Evolutionary conservation across 106 monocot species (phyloP), one percentile per base, ranked within the genome.

Genomic region (Dendrobium huoshanense): DNA sequence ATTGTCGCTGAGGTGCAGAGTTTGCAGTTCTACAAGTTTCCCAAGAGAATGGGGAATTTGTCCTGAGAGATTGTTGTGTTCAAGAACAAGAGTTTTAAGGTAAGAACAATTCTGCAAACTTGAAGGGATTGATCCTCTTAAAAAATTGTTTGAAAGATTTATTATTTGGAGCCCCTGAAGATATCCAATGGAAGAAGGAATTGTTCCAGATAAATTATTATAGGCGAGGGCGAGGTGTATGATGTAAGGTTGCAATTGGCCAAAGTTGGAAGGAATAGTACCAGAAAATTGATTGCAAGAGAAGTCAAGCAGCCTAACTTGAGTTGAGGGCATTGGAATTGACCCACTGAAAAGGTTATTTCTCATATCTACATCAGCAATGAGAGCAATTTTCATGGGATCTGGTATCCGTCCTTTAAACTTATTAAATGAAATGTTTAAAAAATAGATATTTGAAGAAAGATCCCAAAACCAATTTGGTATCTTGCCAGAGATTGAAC

Each of bases 221-320:
- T 78, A 44, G 24, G 88, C 85, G 49, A 85, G 27, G 25, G 85
- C 83, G 24, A 88, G 78, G 31, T 88, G 79, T 4, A 83, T 81
- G 22, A 89, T 65, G 64, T 65, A 27, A 65, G 64, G 64, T 25
- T 65, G 64, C 64, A 65, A 25, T 25, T 65, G 24, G 24, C 64
- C 64, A 27, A 65, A 65, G 64, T 65, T 65, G 64, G 25, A 65
- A 65, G 64, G 64, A 65, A 65, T 65, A 8, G 64, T 65, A 25
- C 64, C 64, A 65, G 25, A 65, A 65, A 65, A 65, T 25, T 65
- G 22, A 65, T 65, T 65, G 64, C 24, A 24, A 24, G 64, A 65
- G 64, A 65, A 22, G 64, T 65, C 64, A 25, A 65, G 64, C 9
- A 65, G 24, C 24, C 27, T 25, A 1, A 65, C 64, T 25, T 65